Evolutionary conservation across 2,329 filamentous ascomycete genomes (phyloP).

Genomic region (Botrytis fabae): DNA sequence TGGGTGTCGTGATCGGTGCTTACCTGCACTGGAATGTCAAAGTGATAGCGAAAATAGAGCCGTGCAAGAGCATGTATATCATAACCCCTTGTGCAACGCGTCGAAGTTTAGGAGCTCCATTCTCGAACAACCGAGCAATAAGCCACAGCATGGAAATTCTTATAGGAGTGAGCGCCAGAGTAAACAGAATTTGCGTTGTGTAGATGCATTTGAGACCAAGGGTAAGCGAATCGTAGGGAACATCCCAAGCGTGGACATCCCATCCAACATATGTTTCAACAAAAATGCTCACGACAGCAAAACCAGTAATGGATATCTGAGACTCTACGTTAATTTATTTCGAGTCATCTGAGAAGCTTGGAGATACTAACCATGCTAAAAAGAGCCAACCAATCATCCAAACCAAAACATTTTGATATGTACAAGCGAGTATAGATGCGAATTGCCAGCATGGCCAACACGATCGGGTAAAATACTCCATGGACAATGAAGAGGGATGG

Average conservation of each 20-base stretch:
- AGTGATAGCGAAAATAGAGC: neutral
- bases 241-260: slow-evolving; percentile 7
- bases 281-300: neutral
- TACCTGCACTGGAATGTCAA: slow-evolving; percentile 5
- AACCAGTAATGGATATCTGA: neutral
- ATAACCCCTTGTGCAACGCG: neutral
- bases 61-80: neutral
- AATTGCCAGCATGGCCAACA: neutral
- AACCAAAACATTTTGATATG: neutral
- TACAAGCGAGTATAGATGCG: neutral
- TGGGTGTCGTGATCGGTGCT: neutral
- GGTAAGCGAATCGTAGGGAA: neutral
- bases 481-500: neutral
- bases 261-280: slow-evolving; percentile 1
- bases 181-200: neutral
- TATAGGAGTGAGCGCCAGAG: neutral
- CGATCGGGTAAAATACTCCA: neutral
- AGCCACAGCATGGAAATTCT: slow-evolving; percentile 4
- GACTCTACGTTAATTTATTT: neutral
- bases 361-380: neutral
- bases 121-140: neutral
- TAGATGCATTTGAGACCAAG: neutral
- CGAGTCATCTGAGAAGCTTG: neutral
- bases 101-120: neutral
- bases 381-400: neutral